Evolutionary conservation across 257 asterid genomes (phyloP).

Genomic region (Fraxinus excelsior): DNA sequence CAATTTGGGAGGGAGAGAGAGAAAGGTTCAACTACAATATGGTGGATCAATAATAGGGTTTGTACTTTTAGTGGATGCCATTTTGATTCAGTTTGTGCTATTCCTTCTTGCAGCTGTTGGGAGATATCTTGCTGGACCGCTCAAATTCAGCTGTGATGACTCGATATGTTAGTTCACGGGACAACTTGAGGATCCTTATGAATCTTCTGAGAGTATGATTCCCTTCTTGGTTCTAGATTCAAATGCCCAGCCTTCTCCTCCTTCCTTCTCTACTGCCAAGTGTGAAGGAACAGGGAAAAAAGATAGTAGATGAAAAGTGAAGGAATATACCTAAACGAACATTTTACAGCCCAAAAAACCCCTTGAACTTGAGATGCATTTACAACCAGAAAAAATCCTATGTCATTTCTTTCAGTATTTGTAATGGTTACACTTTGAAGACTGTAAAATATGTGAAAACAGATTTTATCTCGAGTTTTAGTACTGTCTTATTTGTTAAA

Average conservation of each 20-base stretch:
- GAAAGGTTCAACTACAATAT: not conserved
- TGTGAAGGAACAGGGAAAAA: conserved; percentile 9
- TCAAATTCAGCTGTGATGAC: conserved; percentile 88
- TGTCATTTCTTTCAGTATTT: not conserved
- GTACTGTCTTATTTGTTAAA: not conserved
- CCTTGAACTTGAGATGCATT: not conserved
- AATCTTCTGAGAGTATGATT: conserved; percentile 84
- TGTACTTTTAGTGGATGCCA: not conserved
- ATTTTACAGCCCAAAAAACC: conserved; percentile 1
- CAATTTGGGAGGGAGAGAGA: not conserved
- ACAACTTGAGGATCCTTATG: conserved; percentile 92
- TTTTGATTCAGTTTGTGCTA: conserved; percentile 20
- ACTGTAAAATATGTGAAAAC: not conserved
- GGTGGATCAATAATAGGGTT: not conserved
- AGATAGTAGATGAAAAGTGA: conserved; percentile 2
- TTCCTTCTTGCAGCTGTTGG: conserved; percentile 61
- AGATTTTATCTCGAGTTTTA: not conserved
- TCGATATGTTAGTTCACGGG: conserved; percentile 75
- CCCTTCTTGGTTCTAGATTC: conserved; percentile 14
- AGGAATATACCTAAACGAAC: conserved; percentile 6
- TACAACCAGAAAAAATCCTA: not conserved
- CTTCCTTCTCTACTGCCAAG: conserved; percentile 5
- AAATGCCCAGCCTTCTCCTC: not conserved
- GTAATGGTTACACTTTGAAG: not conserved
- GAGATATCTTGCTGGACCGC: conserved; percentile 86